Evolutionary conservation across 1,284 basidiomycete genomes (phyloP).

Genomic region (Pascua guehoae): DNA sequence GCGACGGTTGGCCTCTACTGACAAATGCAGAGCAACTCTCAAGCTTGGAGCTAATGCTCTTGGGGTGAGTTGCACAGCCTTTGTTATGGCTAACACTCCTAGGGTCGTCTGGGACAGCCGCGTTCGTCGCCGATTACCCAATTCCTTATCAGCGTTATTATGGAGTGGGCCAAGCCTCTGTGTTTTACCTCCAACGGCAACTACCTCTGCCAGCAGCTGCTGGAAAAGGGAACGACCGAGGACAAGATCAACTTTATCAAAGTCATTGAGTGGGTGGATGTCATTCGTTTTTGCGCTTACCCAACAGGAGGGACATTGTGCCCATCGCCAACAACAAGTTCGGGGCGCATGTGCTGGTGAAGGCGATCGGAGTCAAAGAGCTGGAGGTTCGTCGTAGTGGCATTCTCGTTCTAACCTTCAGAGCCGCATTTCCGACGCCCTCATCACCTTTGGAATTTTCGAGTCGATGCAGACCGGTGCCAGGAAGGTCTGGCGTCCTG

Average conservation of each 20-base stretch:
- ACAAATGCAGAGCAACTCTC: conserved; percentile 23
- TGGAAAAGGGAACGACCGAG: conserved; percentile 33
- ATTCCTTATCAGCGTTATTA: conserved; percentile 28
- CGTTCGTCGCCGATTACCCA: conserved; percentile 9
- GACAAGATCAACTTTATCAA: conserved; percentile 40
- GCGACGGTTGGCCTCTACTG: neutral
- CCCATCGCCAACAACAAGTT: conserved; percentile 44
- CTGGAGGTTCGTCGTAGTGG: conserved; percentile 28
- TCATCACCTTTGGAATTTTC: conserved; percentile 37
- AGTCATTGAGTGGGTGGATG: conserved; percentile 34
- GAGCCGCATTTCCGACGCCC: conserved; percentile 32
- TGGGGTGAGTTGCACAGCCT: conserved; percentile 21
- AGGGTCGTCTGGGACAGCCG: conserved; percentile 14
- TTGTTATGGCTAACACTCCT: neutral
- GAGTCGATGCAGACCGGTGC: conserved; percentile 44
- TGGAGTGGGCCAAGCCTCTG: conserved; percentile 37
- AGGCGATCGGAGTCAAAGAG: conserved; percentile 38
- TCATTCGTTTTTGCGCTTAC: neutral
- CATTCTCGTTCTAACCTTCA: neutral
- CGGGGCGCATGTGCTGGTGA: conserved; percentile 45
- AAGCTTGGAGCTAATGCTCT: conserved; percentile 38
- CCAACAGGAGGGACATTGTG: conserved; percentile 33
- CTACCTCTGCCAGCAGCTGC: conserved; percentile 44
- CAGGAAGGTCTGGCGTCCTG: conserved; percentile 41
- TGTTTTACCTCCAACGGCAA: conserved; percentile 45